Percentiles rank a stretch among this genome's conserved stretches.
Conservation (phyloP, 2,329 filamentous ascomycete genomes). For the Claviceps quebecensis region DNA sequence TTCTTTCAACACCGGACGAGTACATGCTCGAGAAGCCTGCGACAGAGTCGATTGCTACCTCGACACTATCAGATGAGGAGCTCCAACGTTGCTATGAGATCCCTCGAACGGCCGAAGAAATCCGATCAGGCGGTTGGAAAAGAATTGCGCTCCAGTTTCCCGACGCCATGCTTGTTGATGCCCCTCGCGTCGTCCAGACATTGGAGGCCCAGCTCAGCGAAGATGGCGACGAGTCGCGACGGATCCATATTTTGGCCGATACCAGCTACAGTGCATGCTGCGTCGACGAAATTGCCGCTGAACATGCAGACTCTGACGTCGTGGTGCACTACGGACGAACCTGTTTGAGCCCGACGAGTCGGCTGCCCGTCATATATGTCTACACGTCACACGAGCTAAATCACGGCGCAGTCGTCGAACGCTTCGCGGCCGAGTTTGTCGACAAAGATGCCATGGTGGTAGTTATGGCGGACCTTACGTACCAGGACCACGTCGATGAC, state of each 20-base stretch:
- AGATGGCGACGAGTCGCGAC: constrained; percentile 5
- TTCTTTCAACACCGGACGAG: constrained; percentile 51
- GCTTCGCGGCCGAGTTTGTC: constrained; percentile 56
- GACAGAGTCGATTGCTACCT: constrained; percentile 17
- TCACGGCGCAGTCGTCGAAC: constrained; percentile 36
- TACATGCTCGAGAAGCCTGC: constrained; percentile 40
- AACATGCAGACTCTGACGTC: constrained; percentile 80
- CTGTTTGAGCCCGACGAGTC: constrained; percentile 78
- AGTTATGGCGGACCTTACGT: constrained; percentile 82
- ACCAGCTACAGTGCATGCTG: constrained; percentile 96
- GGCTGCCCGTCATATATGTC: constrained; percentile 78
- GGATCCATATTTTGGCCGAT: constrained; percentile 77
- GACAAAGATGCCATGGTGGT: constrained; percentile 51
- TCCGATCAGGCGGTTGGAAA: constrained; percentile 55
- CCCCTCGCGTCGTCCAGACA: constrained; percentile 60
- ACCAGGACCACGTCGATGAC: constrained; percentile 55
- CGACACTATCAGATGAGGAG: constrained; percentile 46
- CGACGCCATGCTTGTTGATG: constrained; percentile 80
- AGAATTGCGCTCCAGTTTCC: constrained; percentile 90
- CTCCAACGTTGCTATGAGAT: constrained; percentile 74
- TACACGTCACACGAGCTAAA: constrained; percentile 66
- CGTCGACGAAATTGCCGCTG: constrained; percentile 90
- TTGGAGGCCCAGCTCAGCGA: constrained; percentile 17
- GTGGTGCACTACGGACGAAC: constrained; percentile 90
- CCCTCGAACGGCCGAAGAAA: constrained; percentile 60